A percentile compares a stretch with the other conserved stretches of the same genome.
Evolutionary conservation across 352 stramenopile species (phyloP).

Genomic region (Thalassiosira delicatula): DNA sequence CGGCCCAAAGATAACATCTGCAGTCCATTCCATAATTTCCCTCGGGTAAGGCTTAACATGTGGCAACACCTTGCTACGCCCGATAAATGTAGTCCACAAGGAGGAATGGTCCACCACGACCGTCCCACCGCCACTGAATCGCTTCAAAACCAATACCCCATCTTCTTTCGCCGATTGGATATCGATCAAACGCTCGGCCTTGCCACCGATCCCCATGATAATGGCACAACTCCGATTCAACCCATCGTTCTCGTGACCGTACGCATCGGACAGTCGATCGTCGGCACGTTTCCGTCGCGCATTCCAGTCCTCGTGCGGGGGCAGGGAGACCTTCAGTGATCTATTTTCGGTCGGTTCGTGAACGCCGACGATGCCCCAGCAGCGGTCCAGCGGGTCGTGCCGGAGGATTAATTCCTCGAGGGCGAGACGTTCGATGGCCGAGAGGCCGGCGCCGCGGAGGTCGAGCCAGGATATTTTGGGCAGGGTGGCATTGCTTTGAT

Average conservation of each 20-base stretch:
- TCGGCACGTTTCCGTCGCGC: constrained; percentile 3
- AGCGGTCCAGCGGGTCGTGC: constrained; percentile 87
- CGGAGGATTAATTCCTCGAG: constrained; percentile 93
- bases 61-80: constrained; percentile 60
- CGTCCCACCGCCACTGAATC: constrained; percentile 96
- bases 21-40: constrained; percentile 94
- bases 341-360: constrained; percentile 68
- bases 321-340: constrained; percentile 40
- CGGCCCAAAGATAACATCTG: too few species aligned
- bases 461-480: constrained; percentile 69
- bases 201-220: constrained; percentile 95
- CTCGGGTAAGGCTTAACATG: constrained; percentile 86
- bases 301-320: constrained; percentile 18
- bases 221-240: constrained; percentile 86
- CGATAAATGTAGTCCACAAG: constrained; percentile 83
- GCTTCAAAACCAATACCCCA: constrained; percentile 69
- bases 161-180: constrained; percentile 87
- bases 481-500: not conserved
- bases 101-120: constrained; percentile 92
- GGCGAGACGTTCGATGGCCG: constrained; percentile 83
- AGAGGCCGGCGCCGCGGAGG: constrained; percentile 71
- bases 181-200: constrained; percentile 90
- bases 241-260: constrained; percentile 81
- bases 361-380: constrained; percentile 75
- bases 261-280: constrained; percentile 30